These are phyloP conservation scores for Periconia macrospinosa DNA, from an alignment of 2,329 filamentous ascomycete genomes.

Conservation along the genomic window DNA sequence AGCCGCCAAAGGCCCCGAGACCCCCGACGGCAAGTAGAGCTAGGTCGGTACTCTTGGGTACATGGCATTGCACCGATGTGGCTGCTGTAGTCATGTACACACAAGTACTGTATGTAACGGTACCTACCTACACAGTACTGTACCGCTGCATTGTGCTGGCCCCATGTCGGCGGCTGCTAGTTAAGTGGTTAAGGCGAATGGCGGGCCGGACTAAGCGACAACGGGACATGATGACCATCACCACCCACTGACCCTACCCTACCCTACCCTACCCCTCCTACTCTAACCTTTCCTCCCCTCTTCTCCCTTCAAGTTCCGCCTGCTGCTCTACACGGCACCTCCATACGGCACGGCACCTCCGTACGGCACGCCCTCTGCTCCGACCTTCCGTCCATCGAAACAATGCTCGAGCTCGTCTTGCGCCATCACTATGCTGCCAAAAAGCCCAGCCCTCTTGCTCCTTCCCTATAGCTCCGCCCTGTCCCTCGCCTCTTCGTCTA, in stretches of 20 bases:
- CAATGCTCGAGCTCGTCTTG: background rate
- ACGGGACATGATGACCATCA: no score
- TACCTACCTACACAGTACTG: no score
- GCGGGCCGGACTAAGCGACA: no score
- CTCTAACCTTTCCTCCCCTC: conserved; percentile 18
- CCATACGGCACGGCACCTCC: background rate
- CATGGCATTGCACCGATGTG: no score
- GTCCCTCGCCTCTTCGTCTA: conserved; percentile 17
- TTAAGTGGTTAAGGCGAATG: no score
- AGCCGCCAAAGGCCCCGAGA: no score
- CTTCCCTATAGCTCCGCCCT: conserved; percentile 17
- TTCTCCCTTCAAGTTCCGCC: conserved; percentile 8
- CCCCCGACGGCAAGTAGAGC: no score
- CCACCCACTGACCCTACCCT: conserved; percentile 2
- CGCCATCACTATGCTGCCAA: background rate
- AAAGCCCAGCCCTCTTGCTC: conserved; percentile 7
- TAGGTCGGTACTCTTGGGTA: no score
- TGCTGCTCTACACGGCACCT: background rate
- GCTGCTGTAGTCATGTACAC: no score
- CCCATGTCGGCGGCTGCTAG: no score
- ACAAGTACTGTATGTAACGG: no score
- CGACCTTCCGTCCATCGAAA: background rate
- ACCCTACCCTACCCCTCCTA: conserved; percentile 15
- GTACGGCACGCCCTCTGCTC: background rate
- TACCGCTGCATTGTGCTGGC: no score